Conservation (phyloP, 768 basidiomycete species). For the Saitozyma sp. region DNA sequence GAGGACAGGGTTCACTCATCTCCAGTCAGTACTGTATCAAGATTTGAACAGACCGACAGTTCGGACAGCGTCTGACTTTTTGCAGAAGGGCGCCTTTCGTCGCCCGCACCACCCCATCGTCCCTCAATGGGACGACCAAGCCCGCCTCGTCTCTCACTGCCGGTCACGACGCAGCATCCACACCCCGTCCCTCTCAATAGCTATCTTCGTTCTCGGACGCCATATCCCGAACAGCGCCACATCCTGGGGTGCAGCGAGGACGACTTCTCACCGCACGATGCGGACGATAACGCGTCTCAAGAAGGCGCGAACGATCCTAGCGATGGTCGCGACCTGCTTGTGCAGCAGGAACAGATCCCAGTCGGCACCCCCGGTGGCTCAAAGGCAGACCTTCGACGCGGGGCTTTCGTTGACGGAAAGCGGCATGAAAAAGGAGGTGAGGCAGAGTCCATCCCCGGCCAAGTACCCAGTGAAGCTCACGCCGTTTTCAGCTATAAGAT, state of each 20-base stretch:
- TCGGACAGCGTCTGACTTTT: not conserved
- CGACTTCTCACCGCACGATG: not conserved
- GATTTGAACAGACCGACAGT: not conserved
- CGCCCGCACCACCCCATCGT: not conserved
- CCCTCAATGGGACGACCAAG: not conserved
- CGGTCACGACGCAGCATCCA: constrained; percentile 23
- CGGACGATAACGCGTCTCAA: not conserved
- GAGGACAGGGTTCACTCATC: not conserved
- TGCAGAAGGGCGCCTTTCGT: not conserved
- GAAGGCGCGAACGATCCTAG: constrained; percentile 4
- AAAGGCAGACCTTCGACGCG: constrained; percentile 24
- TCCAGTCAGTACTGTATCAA: not conserved
- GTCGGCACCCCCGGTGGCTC: constrained; percentile 37
- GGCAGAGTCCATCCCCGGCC: not conserved
- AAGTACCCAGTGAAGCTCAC: not conserved
- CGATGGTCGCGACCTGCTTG: constrained; percentile 29
- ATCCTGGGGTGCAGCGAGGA: not conserved
- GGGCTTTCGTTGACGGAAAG: constrained; percentile 21
- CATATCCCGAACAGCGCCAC: not conserved
- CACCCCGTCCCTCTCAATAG: constrained; percentile 21
- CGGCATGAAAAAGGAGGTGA: constrained; percentile 30
- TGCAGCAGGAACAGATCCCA: constrained; percentile 19
- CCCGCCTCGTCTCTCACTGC: constrained; percentile 8
- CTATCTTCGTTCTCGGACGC: not conserved
- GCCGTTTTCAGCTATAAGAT: constrained; percentile 20